These are phyloP conservation scores for Trichomonas tenax DNA, from an alignment of 208 protist species.

Conservation along the genomic window DNA sequence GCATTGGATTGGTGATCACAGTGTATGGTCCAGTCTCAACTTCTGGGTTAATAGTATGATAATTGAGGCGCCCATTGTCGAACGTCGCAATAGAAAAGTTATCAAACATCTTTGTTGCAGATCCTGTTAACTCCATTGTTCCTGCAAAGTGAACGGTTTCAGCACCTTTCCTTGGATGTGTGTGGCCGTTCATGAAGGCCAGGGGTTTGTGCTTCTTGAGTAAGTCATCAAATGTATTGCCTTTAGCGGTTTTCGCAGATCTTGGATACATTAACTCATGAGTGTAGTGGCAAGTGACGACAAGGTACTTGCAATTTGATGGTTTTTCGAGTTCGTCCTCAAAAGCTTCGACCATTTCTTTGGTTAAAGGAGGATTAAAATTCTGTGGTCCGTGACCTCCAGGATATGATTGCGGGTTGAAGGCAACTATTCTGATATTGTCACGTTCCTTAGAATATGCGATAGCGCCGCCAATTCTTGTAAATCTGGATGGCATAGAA, in stretches of 20 bases:
- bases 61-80: not conserved
- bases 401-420: not conserved
- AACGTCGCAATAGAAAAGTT: not conserved
- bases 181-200: not conserved
- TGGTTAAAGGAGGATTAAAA: not conserved
- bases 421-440: not conserved
- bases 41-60: not conserved
- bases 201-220: not conserved
- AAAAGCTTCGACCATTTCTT: not conserved
- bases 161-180: not conserved
- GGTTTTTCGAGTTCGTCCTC: not conserved
- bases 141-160: not conserved
- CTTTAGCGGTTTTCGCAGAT: not conserved
- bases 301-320: not conserved
- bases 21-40: not conserved
- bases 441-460: not conserved
- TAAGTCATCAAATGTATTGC: not conserved
- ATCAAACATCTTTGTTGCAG: not conserved
- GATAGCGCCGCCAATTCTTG: not conserved
- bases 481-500: not conserved
- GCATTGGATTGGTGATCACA: not conserved
- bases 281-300: not conserved
- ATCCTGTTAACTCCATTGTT: not conserved
- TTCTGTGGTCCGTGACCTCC: not conserved
- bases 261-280: not conserved